Conservation (phyloP, 202 grass and related monocot species). For the Dendrocalamus latiflorus region DNA sequence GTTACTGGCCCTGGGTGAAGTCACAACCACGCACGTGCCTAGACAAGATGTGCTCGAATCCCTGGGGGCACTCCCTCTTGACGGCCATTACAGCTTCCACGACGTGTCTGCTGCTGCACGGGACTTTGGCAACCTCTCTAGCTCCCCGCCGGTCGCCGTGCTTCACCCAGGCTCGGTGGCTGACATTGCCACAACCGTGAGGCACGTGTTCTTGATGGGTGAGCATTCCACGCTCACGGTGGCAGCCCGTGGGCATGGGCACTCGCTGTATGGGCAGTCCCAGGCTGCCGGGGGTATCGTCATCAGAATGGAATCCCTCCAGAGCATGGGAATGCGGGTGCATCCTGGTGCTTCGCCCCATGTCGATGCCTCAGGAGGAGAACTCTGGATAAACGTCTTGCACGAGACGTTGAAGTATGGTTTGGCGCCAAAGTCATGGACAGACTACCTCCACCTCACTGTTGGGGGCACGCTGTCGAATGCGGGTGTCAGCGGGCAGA, state of each 20-base stretch:
- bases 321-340: slow-evolving; percentile 24
- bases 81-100: slow-evolving; percentile 57
- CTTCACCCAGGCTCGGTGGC: slow-evolving; percentile 57
- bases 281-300: slow-evolving; percentile 77
- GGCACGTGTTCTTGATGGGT: slow-evolving; percentile 62
- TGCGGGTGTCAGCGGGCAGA: slow-evolving; percentile 91
- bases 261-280: slow-evolving; percentile 85
- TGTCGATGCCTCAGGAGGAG: slow-evolving; percentile 70
- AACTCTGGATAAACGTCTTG: slow-evolving; percentile 84
- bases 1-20: slow-evolving; percentile 42
- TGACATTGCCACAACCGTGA: slow-evolving; percentile 53
- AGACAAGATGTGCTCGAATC: slow-evolving; percentile 24
- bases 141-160: slow-evolving; percentile 42
- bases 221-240: slow-evolving; percentile 53
- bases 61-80: slow-evolving; percentile 40
- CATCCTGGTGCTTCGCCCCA: slow-evolving; percentile 46
- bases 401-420: slow-evolving; percentile 68
- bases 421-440: slow-evolving; percentile 87
- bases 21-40: too few relatives aligned
- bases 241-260: slow-evolving; percentile 76
- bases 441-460: slow-evolving; percentile 89
- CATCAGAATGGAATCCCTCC: slow-evolving; percentile 67
- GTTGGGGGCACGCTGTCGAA: slow-evolving; percentile 89
- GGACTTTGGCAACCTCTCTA: slow-evolving; percentile 76
- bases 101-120: slow-evolving; percentile 41